Conservation (phyloP, 371 early-diverging fungal genomes). For the Saksenaea oblongispora region DNA sequence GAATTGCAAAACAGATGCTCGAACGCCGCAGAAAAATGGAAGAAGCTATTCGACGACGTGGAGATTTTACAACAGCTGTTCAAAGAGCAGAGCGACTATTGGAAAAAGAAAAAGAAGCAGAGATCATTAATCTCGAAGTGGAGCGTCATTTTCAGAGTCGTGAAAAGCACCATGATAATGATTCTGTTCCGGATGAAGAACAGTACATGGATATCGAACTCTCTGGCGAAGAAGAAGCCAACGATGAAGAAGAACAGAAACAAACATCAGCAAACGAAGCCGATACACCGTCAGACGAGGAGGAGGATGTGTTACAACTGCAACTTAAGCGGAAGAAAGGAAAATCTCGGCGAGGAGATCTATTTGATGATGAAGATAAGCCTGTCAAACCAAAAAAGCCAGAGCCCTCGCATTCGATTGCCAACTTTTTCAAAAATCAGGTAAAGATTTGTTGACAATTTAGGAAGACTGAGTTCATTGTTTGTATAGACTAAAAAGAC, state of each 20-base stretch:
- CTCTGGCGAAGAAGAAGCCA: conserved; percentile 13
- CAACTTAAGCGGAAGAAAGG: neutral
- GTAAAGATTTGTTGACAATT: conserved; percentile 6
- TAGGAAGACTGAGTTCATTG: neutral
- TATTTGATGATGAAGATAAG: conserved; percentile 9
- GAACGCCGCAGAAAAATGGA: conserved; percentile 35
- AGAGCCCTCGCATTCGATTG: conserved; percentile 25
- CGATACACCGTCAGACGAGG: conserved; percentile 3
- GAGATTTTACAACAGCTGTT: conserved; percentile 34
- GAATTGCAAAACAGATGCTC: conserved; percentile 32
- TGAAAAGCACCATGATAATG: conserved; percentile 1
- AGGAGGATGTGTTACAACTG: conserved; percentile 7
- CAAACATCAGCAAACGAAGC: neutral
- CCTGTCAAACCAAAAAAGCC: conserved; percentile 10
- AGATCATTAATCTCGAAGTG: conserved; percentile 24
- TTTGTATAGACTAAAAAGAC: neutral
- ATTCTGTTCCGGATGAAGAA: neutral
- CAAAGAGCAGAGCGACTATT: conserved; percentile 35
- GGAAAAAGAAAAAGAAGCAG: conserved; percentile 36
- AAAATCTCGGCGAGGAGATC: neutral
- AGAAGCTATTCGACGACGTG: conserved; percentile 31
- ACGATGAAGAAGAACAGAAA: conserved; percentile 7
- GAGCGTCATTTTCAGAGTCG: conserved; percentile 14
- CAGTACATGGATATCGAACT: conserved; percentile 1
- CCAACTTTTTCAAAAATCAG: conserved; percentile 23